Evolutionary conservation across 495 filamentous ascomycete genomes (phyloP).

Genomic region (Bacidia rubella): DNA sequence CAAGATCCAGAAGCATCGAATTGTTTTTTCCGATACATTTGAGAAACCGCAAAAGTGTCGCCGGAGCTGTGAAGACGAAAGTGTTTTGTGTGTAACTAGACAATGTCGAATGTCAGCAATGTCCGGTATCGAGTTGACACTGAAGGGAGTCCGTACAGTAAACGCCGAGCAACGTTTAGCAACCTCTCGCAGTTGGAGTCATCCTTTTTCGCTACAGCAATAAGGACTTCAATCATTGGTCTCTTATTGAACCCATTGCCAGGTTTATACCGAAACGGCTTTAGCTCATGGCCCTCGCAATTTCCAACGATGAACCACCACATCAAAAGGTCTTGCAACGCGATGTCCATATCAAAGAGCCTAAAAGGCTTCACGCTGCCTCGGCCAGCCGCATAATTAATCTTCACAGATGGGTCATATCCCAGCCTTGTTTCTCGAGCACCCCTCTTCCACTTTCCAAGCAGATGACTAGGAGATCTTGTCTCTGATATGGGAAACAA

Average conservation of each 20-base stretch:
- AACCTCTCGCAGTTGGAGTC: background rate
- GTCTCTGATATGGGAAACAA: no score
- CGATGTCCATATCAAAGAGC: background rate
- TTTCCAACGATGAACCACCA: background rate
- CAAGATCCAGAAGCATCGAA: background rate
- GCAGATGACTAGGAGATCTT: background rate
- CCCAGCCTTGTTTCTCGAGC: background rate
- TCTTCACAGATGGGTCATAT: background rate
- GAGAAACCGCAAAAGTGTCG: conserved; percentile 7
- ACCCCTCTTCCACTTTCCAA: background rate
- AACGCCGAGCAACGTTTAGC: conserved; percentile 1
- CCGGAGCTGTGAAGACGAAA: conserved; percentile 10
- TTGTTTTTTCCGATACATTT: conserved; percentile 9
- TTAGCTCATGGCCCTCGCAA: background rate
- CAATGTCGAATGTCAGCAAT: background rate
- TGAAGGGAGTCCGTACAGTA: conserved; percentile 1
- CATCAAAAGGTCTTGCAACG: background rate
- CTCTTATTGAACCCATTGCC: conserved; percentile 2
- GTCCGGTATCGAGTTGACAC: background rate
- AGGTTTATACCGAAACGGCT: background rate
- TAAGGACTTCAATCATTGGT: conserved; percentile 4
- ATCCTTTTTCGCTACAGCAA: conserved; percentile 3
- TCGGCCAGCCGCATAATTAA: background rate
- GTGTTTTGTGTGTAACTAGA: conserved; percentile 7
- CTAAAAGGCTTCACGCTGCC: background rate